Base-by-base conservation (phyloP, 2,329 filamentous ascomycete species). In the Parascedosporium putredinis region DNA sequence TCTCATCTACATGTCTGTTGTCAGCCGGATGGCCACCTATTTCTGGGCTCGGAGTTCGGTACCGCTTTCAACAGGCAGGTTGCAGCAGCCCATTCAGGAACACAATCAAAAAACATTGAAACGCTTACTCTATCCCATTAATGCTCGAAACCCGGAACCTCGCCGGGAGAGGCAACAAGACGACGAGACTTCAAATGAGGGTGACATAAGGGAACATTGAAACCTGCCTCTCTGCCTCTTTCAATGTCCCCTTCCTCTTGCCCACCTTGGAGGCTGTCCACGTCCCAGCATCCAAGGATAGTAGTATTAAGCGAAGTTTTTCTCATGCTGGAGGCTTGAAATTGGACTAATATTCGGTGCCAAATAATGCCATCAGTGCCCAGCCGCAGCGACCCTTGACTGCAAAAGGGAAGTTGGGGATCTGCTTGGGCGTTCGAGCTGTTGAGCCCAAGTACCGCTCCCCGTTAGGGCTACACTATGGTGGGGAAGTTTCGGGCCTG, bases 1-100 rank as follows among this genome's bases (percentile, higher is more conserved):
- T 48, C 46, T 48, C 46, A 48, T 48, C 46, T 25, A 40, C 24
- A 46, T 7, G n/a, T 22, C 18, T 27, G 44, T 33, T n/a, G 16
- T 20, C 10, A 46, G 5, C 24, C 18, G 45, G 18, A 48, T 6
- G 18, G 8, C 36, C 45, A 22, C 45, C 18, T 48, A 12, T 25
- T 14, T 12, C 8, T 24, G 23, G 4, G 14, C 42, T 36, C 33
- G 2, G 14, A 36, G 6, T 4, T 14, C 33, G 18, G 33, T n/a
- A 14, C 16, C 12, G 31, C 31, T 34, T 36, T 36, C 33, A 2
- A 16, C n/a, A n/a, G n/a, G n/a, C n/a, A n/a, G n/a, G n/a, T n/a
- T n/a, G n/a, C n/a, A n/a, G n/a, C n/a, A n/a, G n/a, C n/a, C n/a
- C n/a, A n/a, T 31, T 31, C 27, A 31, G n/a, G n/a, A 31, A 31